These are phyloP conservation scores for Globisporangium parvum DNA, from an alignment of 352 stramenopile species.

Conservation along the genomic window DNA sequence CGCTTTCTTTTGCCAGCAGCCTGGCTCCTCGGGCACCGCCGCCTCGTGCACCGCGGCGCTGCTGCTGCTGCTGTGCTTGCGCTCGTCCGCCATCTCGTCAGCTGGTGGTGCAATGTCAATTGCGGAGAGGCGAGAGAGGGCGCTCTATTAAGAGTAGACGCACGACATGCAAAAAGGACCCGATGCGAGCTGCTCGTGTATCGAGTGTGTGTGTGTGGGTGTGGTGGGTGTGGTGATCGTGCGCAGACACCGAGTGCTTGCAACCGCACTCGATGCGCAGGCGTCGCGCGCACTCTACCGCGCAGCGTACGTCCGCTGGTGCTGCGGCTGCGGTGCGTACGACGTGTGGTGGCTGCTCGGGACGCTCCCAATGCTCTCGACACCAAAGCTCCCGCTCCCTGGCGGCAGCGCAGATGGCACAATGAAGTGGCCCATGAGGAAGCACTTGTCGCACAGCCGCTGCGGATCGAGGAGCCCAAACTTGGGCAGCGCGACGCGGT, in stretches of 20 bases:
- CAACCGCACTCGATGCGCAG: not conserved
- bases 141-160: slow-evolving; percentile 16
- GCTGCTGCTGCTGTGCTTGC: too few species aligned
- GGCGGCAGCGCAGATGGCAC: slow-evolving; percentile 27
- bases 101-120: not conserved
- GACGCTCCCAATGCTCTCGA: slow-evolving; percentile 23
- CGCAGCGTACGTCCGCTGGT: slow-evolving; percentile 15
- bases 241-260: not conserved
- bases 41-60: not conserved
- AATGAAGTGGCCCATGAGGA: slow-evolving; percentile 52
- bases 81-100: slow-evolving; percentile 3
- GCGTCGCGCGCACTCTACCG: not conserved
- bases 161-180: not conserved
- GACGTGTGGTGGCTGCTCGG: not conserved
- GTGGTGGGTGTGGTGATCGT: not conserved
- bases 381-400: slow-evolving; percentile 29
- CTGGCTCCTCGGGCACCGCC: slow-evolving; percentile 23
- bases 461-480: slow-evolving; percentile 66
- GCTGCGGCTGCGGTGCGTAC: slow-evolving; percentile 6
- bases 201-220: not conserved
- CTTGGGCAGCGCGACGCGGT: slow-evolving; percentile 70
- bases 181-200: not conserved
- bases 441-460: slow-evolving; percentile 78
- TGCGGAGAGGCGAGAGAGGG: not conserved
- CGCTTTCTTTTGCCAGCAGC: slow-evolving; percentile 69